Evolutionary conservation across 805 yeast genomes (phyloP).

Genomic region (Nakazawaea holstii): DNA sequence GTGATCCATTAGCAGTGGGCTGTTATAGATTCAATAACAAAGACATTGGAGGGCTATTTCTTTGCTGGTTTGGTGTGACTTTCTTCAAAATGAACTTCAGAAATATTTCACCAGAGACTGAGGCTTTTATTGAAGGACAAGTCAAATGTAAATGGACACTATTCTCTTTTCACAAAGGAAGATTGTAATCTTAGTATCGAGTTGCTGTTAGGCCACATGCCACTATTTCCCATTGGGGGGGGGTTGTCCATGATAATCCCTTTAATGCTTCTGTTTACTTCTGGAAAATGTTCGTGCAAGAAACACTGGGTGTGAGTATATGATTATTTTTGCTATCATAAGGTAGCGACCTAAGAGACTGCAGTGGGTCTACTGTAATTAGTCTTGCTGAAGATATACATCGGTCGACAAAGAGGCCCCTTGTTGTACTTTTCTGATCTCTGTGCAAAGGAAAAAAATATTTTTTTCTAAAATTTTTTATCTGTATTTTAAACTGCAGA

Average conservation of each 20-base stretch:
- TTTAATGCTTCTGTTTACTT: conserved; percentile 56
- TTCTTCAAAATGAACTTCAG: conserved; percentile 53
- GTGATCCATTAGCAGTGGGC: conserved; percentile 68
- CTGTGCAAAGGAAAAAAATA: no score
- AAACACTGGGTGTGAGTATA: conserved; percentile 74
- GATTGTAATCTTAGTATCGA: conserved; percentile 44
- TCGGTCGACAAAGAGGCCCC: no score
- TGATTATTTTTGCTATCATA: no score
- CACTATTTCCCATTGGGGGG: conserved; percentile 64
- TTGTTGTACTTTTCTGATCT: no score
- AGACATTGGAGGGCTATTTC: conserved; percentile 55
- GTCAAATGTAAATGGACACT: conserved; percentile 29
- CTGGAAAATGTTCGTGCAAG: conserved; percentile 59
- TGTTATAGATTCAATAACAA: conserved; percentile 20
- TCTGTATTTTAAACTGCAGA: not conserved
- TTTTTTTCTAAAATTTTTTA: no score
- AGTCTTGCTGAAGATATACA: no score
- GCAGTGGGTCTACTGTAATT: conserved; percentile 46
- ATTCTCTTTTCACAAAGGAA: conserved; percentile 49
- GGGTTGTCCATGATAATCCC: conserved; percentile 36
- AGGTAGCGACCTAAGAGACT: conserved; percentile 53
- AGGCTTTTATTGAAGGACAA: conserved; percentile 32
- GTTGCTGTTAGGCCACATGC: conserved; percentile 53
- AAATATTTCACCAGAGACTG: conserved; percentile 53
- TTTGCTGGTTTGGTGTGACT: conserved; percentile 66